Evolutionary conservation across 805 yeast species (phyloP).

Genomic region (Wickerhamomyces xylosicus): DNA sequence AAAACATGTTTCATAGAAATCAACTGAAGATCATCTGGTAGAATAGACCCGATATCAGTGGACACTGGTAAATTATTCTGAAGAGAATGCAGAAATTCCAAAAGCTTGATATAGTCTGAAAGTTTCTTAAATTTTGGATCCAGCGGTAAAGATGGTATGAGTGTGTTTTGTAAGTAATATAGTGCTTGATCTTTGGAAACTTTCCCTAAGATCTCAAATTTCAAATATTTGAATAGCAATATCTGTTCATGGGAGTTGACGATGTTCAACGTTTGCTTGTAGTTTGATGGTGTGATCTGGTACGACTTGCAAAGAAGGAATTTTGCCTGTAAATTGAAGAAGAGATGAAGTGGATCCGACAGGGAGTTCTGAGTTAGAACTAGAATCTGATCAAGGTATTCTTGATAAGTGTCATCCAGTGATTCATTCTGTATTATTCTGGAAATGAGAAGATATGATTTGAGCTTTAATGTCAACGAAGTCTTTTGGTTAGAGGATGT

Average conservation of each 20-base stretch:
- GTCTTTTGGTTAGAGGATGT: slow-evolving; percentile 18
- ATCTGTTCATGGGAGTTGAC: not conserved
- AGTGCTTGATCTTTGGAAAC: not conserved
- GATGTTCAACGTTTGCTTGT: not conserved
- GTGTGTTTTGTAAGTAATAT: not conserved
- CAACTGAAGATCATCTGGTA: not conserved
- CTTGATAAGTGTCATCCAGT: not conserved
- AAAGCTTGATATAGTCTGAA: not conserved
- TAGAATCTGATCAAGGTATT: not conserved
- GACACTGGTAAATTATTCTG: not conserved
- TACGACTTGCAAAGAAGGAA: not conserved
- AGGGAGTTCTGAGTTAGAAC: not conserved
- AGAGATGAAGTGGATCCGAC: not conserved
- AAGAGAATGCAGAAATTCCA: not conserved
- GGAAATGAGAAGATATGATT: slow-evolving; percentile 16
- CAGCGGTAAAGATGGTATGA: not conserved
- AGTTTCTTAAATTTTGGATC: not conserved
- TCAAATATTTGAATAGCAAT: not conserved
- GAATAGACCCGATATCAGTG: not conserved
- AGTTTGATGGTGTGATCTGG: not conserved
- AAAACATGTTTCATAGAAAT: not conserved
- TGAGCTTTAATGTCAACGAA: slow-evolving; percentile 17
- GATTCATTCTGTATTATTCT: slow-evolving; percentile 16
- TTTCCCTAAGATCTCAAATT: not conserved
- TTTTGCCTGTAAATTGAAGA: not conserved